Evolutionary conservation across 164 flowering plant species (phyloP), one percentile per base, ranked within the genome.

Genomic region (Aristolochia californica): DNA sequence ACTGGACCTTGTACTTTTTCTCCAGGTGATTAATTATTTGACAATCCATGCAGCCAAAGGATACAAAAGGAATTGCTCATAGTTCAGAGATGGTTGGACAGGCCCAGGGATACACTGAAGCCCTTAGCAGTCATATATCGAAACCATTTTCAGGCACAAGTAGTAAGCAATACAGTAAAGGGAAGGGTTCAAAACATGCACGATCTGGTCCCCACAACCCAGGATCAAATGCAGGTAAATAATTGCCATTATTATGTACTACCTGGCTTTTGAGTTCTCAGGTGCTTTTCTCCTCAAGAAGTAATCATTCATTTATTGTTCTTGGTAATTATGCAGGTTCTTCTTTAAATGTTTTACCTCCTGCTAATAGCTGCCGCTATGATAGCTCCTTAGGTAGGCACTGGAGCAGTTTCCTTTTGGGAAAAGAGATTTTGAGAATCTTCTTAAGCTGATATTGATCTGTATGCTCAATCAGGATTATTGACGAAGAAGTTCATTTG

Each of bases 401-500:
- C 50, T 13, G 16, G 21, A 34, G 30, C 30, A 2, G 60, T 25
- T n/a, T n/a, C n/a, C n/a, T 38, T 16, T 20, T 30, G 23, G 24
- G 21, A 18, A 24, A 24, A 5, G 45, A 25, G 20, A 5, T 23
- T 16, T 15, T 60, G 10, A 34, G 10, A 18, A 11, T 25, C 17
- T 55, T 43, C 43, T 27, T 17, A 27, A 63, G 17, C 56, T 25
- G 28, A 26, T 44, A 18, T 43, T 23, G 24, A 44, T 18, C 45
- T 34, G 15, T 9, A 25, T 61, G 45, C 63, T 16, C 38, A 17
- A 45, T 47, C 70, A 93, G 98, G 95, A 62, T 80, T 93, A 30
- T 70, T 88, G 64, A 93, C 98, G 30, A 93, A 88, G 71, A 93
- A 88, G 71, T 87, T 93, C 68, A 80, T 88, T 57, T 82, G 75